phyloP scores from a whole-genome alignment of 805 yeast genomes.

The Metschnikowia kunwiensis region DNA sequence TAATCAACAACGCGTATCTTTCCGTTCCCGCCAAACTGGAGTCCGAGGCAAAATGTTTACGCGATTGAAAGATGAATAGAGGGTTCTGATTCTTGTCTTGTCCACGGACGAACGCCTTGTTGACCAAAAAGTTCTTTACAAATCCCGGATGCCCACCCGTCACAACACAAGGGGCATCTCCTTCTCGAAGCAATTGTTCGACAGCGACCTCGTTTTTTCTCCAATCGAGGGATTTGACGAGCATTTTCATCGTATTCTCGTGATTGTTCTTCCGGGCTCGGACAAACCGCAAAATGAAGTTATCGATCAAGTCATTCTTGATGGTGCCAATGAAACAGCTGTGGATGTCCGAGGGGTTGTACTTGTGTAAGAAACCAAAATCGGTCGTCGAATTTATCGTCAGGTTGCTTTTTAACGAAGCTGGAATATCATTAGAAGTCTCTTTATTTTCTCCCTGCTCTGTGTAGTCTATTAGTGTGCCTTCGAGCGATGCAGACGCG shows the following conservation, averaged over 20 bases:
- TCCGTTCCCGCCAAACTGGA: conserved; percentile 66
- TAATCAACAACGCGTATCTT: conserved; percentile 66
- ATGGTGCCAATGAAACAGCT: conserved; percentile 54
- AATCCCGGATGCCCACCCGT: conserved; percentile 41
- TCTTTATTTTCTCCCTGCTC: background rate
- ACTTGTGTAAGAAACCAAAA: conserved; percentile 35
- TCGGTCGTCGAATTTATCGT: no score
- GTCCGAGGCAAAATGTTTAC: conserved; percentile 55
- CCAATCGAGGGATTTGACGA: conserved; percentile 74
- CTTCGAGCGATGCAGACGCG: conserved; percentile 9
- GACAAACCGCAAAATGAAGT: conserved; percentile 66
- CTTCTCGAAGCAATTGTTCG: conserved; percentile 60
- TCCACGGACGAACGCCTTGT: conserved; percentile 76
- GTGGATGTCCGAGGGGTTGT: conserved; percentile 51
- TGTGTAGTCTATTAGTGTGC: conserved; percentile 5
- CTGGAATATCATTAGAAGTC: no score
- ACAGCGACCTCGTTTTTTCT: conserved; percentile 53
- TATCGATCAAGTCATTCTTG: conserved; percentile 81
- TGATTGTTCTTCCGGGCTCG: conserved; percentile 87
- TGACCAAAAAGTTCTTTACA: conserved; percentile 54
- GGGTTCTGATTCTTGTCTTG: conserved; percentile 73
- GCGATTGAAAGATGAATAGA: conserved; percentile 75
- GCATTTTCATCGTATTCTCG: conserved; percentile 65
- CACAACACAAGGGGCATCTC: conserved; percentile 63
- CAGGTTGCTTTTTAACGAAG: no score